Conservation (phyloP, 495 filamentous ascomycete species). For the Copromyces sp. region DNA sequence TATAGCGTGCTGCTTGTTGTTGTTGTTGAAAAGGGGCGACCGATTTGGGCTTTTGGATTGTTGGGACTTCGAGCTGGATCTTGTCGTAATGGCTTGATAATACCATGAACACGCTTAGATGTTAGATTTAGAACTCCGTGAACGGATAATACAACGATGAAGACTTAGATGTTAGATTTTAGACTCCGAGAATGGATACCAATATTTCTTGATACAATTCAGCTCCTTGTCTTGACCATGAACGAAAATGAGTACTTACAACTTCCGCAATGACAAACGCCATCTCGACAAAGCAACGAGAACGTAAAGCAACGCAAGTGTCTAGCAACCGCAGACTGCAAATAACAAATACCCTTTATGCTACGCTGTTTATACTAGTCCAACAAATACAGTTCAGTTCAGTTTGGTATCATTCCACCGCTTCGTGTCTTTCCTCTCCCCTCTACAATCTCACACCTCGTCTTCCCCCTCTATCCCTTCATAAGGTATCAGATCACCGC, state of each 20-base stretch:
- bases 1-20: not conserved
- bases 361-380: not conserved
- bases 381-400: not conserved
- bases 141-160: not conserved
- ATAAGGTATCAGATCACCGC: not conserved
- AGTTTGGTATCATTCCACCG: not conserved
- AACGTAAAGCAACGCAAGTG: not conserved
- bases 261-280: not conserved
- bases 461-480: not conserved
- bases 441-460: not conserved
- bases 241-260: not conserved
- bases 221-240: not conserved
- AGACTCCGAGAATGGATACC: not conserved
- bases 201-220: not conserved
- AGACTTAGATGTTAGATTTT: not conserved
- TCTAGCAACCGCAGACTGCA: not conserved
- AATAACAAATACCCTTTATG: not conserved
- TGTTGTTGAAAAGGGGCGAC: not conserved
- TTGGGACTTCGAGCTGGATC: not conserved
- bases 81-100: not conserved
- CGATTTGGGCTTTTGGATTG: not conserved
- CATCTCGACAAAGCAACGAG: not conserved
- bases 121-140: not conserved
- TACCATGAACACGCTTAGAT: not conserved
- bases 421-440: not conserved